Evolutionary conservation across 108 stramenopile genomes (phyloP), one percentile per base, ranked within the genome.

Genomic region (Skeletonema costatum): DNA sequence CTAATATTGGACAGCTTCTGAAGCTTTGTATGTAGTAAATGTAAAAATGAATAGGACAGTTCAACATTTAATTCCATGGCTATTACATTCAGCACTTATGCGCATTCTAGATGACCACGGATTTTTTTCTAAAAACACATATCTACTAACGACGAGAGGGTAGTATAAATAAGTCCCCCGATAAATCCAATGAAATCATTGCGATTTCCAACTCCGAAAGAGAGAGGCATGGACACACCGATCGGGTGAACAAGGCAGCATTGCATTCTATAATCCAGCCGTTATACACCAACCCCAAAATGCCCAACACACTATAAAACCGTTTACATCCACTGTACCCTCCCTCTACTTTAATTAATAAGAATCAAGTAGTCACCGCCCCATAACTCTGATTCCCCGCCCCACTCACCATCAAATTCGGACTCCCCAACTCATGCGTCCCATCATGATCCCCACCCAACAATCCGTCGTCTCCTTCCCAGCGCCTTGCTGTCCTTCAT

Each of bases 351-450:
- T 11, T 0, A 4, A 31, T 64, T 65, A 79, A 64, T 79, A 79
- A 38, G 78, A 79, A 63, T 79, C 78, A 0, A n/a, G 78, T 79
- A 11, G 71, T 66, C 10, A 79, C 74, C 10, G 58, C 66, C 19
- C 58, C 64, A 60, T 64, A 66, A 51, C 64, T 39, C 50, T 65
- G 53, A 25, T 56, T 65, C 38, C 50, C 63, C 36, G 68, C 71
- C 19, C 80, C 74, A 70, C 74, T 70, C 58, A 35, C 53, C 64
- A 53, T 74, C 80, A 81, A 75, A 60, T 75, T 74, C 48, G 75
- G 70, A 51, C 75, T 81, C 32, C 74, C 70, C 59, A 70, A 58
- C 36, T 64, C 35, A 71, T 81, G 62, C 30, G 46, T 32, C 16
- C 68, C 75, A 48, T 69, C 64, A 14, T 68, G 72, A 41, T 32